Percentiles rank a stretch among this genome's conserved stretches.
These are phyloP conservation scores for Thraustochytrium sp. DNA, from an alignment of 352 stramenopile species.

Conservation along the genomic window DNA sequence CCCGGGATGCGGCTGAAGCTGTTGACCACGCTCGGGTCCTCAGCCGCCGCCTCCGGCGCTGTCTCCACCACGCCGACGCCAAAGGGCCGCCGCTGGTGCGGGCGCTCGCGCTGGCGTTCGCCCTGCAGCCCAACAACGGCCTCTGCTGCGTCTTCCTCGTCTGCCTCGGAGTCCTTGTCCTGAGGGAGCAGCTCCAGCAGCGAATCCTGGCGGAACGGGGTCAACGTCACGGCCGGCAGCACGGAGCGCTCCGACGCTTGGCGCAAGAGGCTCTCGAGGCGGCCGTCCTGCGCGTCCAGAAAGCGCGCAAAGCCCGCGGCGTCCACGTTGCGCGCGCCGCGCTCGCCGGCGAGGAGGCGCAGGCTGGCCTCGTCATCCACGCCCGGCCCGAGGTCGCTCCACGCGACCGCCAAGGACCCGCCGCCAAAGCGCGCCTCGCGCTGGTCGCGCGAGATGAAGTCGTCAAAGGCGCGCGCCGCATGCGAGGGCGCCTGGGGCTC, in stretches of 20 bases:
- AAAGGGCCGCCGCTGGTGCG: not conserved
- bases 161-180: too few relatives aligned
- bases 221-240: not conserved
- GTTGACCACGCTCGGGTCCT: not conserved
- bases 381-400: not conserved
- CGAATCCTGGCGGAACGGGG: not conserved
- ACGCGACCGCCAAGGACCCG: not conserved
- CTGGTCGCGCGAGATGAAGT: not conserved
- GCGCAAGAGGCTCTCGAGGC: not conserved
- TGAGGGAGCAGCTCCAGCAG: too few relatives aligned
- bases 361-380: not conserved
- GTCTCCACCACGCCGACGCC: not conserved
- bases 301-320: not conserved
- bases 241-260: not conserved
- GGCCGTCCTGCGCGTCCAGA: not conserved
- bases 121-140: not conserved
- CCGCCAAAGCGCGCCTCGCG: constrained; percentile 1
- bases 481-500: not conserved
- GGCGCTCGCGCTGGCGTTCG: not conserved
- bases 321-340: not conserved
- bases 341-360: too few relatives aligned
- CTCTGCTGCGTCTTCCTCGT: too few relatives aligned
- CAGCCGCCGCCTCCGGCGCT: not conserved
- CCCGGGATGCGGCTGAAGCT: not conserved
- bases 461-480: not conserved